Base-by-base conservation (phyloP, 257 asterid species). In the Leonotis leonurus region DNA sequence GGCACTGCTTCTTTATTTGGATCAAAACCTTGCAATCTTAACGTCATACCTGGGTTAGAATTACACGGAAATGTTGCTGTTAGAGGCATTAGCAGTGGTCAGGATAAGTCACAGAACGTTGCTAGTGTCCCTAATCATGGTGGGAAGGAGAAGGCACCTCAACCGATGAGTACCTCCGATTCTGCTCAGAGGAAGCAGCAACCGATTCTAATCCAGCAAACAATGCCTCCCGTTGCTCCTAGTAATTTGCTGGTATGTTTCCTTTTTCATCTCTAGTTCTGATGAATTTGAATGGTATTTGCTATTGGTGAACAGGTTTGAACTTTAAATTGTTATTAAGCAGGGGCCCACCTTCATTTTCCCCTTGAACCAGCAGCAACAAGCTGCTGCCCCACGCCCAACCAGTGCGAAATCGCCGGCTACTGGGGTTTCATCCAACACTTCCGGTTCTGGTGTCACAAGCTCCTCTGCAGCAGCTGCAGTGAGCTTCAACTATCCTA, bases 301-400 rank as follows among this genome's bases (percentile, higher is more conserved):
- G n/a, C n/a, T n/a, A n/a, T 49, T 49, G 18, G 32, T 24, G 17
- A 36, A 37, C 37, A 21, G n/a, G n/a, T n/a, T n/a, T n/a, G n/a
- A n/a, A n/a, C n/a, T 12, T 36, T 21, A 21, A 13, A 36, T 52
- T 27, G 22, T 7, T 62, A 53, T 69, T 26, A 60, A 73, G 74
- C 77, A 90, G 73, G 99, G 94, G 0, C 97, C 97, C 6, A 67
- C 96, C 55, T 93, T 87, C 52, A 85, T 93, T 70, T 85, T 89
- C 71, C 99, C 99, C 7, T 16, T 93, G 66, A 89, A 70, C 67
- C 99, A 93, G 79, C 99, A 93, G 79, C 99, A 93, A 25, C 97
- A 83, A 29, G 75, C n/a, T 1, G 87, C 86, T 0, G 86, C 85
- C 1, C 83, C 90, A 26, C 80, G 82, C 16, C 85, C 94, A 0